These are phyloP conservation scores for Gossypium davidsonii DNA, from an alignment of 441 rosid species.

Conservation along the genomic window DNA sequence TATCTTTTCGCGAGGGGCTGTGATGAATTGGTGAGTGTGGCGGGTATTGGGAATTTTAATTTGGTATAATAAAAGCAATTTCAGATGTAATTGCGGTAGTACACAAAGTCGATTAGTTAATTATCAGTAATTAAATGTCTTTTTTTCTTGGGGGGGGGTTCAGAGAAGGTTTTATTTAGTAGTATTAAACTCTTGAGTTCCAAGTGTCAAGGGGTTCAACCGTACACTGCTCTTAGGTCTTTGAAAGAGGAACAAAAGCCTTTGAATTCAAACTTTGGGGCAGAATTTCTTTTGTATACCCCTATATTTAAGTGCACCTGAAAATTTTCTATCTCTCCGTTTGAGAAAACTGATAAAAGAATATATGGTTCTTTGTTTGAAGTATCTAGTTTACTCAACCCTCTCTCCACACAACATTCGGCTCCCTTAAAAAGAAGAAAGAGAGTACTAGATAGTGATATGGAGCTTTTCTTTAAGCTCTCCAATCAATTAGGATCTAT, in stretches of 20 bases:
- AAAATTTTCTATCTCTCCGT: not conserved
- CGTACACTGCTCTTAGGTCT: not conserved
- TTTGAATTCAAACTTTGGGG: not conserved
- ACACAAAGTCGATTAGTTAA: not conserved
- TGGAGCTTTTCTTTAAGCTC: slow-evolving; percentile 5
- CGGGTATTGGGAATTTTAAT: slow-evolving; percentile 12
- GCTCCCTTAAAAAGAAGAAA: not conserved
- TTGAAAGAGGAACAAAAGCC: not conserved
- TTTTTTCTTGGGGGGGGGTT: not conserved
- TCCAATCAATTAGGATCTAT: not conserved
- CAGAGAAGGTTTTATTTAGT: not conserved
- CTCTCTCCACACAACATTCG: not conserved
- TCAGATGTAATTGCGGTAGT: slow-evolving; percentile 4
- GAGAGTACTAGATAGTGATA: not conserved
- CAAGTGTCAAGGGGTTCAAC: not conserved
- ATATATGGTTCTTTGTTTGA: not conserved
- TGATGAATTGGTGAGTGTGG: slow-evolving; percentile 4
- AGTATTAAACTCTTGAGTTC: slow-evolving; percentile 2
- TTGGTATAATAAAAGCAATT: slow-evolving; percentile 26
- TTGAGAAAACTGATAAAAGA: not conserved
- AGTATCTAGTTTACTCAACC: not conserved
- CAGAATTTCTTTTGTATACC: not conserved
- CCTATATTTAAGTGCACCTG: not conserved
- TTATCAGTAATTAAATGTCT: not conserved
- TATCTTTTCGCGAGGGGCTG: slow-evolving; percentile 8